phyloP scores from a whole-genome alignment of 306 rosid species.

The Citrullus mucosospermus region DNA sequence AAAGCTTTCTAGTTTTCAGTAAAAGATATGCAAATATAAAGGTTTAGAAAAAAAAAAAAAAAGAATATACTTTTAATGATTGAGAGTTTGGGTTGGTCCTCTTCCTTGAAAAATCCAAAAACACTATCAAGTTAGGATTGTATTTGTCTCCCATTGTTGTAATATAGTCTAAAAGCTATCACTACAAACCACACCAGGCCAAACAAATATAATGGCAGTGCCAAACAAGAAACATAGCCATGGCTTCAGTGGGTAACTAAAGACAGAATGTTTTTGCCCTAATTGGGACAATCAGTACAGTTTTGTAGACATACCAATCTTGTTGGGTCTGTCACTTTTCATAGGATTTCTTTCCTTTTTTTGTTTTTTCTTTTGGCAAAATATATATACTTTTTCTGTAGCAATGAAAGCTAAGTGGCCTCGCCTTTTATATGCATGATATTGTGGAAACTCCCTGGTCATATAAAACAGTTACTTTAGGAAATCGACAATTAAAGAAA shows the following conservation, averaged over 20 bases:
- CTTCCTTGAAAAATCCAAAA: not conserved
- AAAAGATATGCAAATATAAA: not conserved
- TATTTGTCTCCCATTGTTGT: constrained; percentile 4
- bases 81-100: not conserved
- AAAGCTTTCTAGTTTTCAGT: not conserved
- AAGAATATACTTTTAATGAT: not conserved
- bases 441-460: constrained; percentile 29
- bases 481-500: too few species aligned
- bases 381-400: not conserved
- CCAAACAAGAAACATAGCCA: not conserved
- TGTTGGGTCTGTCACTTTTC: constrained; percentile 4
- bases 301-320: not conserved
- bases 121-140: constrained; percentile 2
- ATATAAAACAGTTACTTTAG: constrained; percentile 16
- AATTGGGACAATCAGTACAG: constrained; percentile 9
- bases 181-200: not conserved
- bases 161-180: not conserved
- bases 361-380: not conserved
- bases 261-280: constrained; percentile 15
- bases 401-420: constrained; percentile 2
- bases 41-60: not conserved
- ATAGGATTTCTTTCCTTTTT: constrained; percentile 8
- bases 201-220: not conserved
- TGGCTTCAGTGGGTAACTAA: constrained; percentile 4
- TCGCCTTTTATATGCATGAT: constrained; percentile 18